Evolutionary conservation across 2,329 filamentous ascomycete species (phyloP).

Genomic region (Furcasterigmium sp.): DNA sequence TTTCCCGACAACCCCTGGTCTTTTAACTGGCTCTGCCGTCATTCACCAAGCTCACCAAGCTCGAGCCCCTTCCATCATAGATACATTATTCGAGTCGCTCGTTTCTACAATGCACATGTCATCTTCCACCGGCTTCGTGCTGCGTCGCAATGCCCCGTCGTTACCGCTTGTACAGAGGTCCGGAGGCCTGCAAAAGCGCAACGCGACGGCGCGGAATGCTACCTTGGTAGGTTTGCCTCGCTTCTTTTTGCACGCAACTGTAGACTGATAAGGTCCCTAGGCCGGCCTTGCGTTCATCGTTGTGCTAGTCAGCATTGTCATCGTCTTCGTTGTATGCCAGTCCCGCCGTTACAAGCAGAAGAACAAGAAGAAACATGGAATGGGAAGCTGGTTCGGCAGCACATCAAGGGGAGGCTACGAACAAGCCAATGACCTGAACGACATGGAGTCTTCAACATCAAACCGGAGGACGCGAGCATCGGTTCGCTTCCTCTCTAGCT

Average conservation of each 20-base stretch:
- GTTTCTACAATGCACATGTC: slow-evolving; percentile 9
- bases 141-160: background rate
- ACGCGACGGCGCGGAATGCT: slow-evolving; percentile 6
- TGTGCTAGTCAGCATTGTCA: slow-evolving; percentile 13
- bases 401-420: slow-evolving; percentile 17
- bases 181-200: background rate
- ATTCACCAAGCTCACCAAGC: slow-evolving; percentile 4
- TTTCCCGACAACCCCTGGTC: slow-evolving; percentile 6
- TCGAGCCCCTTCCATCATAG: too few species aligned
- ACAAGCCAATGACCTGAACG: slow-evolving; percentile 23
- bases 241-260: background rate
- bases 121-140: slow-evolving; percentile 1
- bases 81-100: too few species aligned
- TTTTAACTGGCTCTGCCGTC: background rate
- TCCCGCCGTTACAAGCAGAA: slow-evolving; percentile 27
- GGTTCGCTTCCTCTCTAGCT: slow-evolving; percentile 3
- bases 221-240: slow-evolving; percentile 8
- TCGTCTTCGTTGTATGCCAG: slow-evolving; percentile 15
- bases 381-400: slow-evolving; percentile 5
- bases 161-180: slow-evolving; percentile 1
- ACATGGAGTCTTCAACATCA: slow-evolving; percentile 8
- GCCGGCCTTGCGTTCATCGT: slow-evolving; percentile 18
- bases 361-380: slow-evolving; percentile 2
- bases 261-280: slow-evolving; percentile 10
- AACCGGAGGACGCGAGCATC: slow-evolving; percentile 1